These are phyloP conservation scores for Tagetes erecta DNA, from an alignment of 129 eudicot species.

Conservation along the genomic window DNA sequence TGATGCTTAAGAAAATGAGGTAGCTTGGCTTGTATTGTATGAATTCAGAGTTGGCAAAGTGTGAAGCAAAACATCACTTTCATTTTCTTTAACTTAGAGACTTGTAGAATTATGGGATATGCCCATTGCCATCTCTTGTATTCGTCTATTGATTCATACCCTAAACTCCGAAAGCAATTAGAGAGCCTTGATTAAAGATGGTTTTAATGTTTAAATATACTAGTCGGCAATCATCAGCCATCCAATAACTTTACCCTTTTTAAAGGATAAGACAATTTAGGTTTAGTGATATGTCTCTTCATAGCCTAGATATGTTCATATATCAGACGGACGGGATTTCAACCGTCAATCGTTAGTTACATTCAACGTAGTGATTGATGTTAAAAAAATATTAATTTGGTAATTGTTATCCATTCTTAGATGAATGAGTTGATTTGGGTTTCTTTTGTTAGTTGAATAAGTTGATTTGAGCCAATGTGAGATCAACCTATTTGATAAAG, in stretches of 20 bases:
- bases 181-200: not conserved
- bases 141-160: not conserved
- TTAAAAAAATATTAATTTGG: no score
- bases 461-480: not conserved
- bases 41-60: slow-evolving; percentile 33
- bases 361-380: no score
- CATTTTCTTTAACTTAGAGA: slow-evolving; percentile 35
- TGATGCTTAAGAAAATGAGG: slow-evolving; percentile 27
- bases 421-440: not conserved
- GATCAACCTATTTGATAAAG: no score
- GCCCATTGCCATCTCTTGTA: not conserved
- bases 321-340: no score
- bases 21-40: slow-evolving; percentile 34
- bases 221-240: not conserved
- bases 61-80: slow-evolving; percentile 33
- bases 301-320: no score
- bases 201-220: not conserved
- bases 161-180: not conserved
- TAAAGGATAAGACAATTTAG: no score
- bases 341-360: no score
- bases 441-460: not conserved
- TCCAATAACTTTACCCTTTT: not conserved
- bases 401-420: not conserved
- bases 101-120: slow-evolving; percentile 35
- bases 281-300: no score